Base-by-base conservation (phyloP, 2,329 filamentous ascomycete genomes). In the Chaetomium olivaceum region DNA sequence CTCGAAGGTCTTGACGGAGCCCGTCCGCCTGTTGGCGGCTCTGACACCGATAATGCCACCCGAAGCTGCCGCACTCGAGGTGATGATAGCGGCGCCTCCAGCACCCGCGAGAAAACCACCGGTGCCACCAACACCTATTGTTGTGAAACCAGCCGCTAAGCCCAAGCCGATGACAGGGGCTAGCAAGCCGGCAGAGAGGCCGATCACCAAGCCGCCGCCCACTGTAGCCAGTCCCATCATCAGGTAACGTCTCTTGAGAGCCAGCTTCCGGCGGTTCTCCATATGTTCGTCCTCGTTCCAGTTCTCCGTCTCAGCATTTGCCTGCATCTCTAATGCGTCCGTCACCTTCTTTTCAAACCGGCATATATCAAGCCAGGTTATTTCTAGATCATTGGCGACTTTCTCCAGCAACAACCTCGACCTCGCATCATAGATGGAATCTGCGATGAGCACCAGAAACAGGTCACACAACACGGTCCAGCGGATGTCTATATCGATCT, bases 271-370 rank as follows among this genome's bases (percentile, higher is more conserved):
- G 56, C 95, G 87, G 65, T 83, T 86, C 76, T 97, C 92, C 83
- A 98, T 92, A 75, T 98, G 93, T 70, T 96, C 92, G 12, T 95
- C 90, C 76, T 99, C 95, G 71, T 97, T 96, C 95, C 95, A 99
- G 69, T 94, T 97, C 78, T 99, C 95, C 73, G 94, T 96, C 69
- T 93, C 91, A 6, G 92, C 92, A 56, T 91, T 89, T 77, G 98
- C 93, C 78, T 98, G 94, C 92, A 99, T 97, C 77, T 99, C 95
- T 25, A 99, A 81, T 0, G 95, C 93, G 77, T 99, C 95, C 8
- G 95, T 97, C 6, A 99, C 92, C 61, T 93, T 90, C 80, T 97
- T 98, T 79, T 99, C 95, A 74, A 99, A 99, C 48, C 92, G 89
- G 77, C 93, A 96, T 65, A 98, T 96, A 70, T 99, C 95, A 62